These are phyloP conservation scores for Phlyctochytrium arcticum DNA, from an alignment of 192 early-diverging fungal genomes.

Conservation along the genomic window DNA sequence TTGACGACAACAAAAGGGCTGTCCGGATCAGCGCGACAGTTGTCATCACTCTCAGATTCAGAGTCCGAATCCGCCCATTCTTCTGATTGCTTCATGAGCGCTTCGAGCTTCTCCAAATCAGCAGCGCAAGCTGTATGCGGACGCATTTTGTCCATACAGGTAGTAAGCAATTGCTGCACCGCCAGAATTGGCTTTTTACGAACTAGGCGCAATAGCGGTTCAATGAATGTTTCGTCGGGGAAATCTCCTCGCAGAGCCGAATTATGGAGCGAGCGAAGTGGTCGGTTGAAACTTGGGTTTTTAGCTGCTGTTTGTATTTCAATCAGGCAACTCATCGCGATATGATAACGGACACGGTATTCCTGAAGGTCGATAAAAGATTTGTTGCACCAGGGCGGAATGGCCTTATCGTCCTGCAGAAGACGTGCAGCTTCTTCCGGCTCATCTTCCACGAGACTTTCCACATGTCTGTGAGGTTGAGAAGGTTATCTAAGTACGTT, in stretches of 20 bases:
- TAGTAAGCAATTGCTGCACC: too few relatives aligned
- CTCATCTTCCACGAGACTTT: constrained; percentile 31
- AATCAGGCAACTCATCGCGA: constrained; percentile 56
- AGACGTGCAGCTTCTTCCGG: constrained; percentile 42
- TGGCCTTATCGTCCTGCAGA: constrained; percentile 55
- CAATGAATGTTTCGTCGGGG: too few relatives aligned
- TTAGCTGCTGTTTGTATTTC: constrained; percentile 51
- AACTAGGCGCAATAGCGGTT: too few relatives aligned
- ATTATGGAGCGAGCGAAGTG: constrained; percentile 64
- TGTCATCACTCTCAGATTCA: neutral
- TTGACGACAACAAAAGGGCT: neutral
- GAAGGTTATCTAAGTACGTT: neutral
- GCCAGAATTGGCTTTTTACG: too few relatives aligned
- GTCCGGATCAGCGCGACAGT: neutral
- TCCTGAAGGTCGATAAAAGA: constrained; percentile 42
- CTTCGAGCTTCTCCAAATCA: too few relatives aligned
- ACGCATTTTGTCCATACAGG: too few relatives aligned
- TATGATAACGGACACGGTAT: constrained; percentile 59
- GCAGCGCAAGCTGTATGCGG: too few relatives aligned
- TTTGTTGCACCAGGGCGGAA: constrained; percentile 47
- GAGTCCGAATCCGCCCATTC: constrained; percentile 17
- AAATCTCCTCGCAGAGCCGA: constrained; percentile 50
- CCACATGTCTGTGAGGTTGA: constrained; percentile 46
- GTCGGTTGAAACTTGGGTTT: constrained; percentile 41
- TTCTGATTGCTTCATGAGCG: neutral